phyloP scores from a whole-genome alignment of 495 filamentous ascomycete species.

The Tuber umbilicatum region DNA sequence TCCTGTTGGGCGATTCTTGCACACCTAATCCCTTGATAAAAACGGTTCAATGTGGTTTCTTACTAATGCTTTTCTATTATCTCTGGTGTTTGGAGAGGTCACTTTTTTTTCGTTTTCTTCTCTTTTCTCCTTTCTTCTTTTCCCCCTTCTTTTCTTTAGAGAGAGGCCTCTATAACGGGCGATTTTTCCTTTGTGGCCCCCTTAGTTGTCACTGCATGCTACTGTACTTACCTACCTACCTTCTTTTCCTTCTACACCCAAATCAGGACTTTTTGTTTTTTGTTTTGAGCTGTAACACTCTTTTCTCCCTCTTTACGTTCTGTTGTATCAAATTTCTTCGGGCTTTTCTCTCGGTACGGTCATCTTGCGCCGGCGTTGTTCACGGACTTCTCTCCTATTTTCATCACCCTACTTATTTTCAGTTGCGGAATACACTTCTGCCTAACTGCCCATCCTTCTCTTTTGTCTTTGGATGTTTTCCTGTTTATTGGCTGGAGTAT shows the following conservation, averaged over 20 bases:
- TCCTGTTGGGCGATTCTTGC: conserved; percentile 11
- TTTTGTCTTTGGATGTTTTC: background rate
- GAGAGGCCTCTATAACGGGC: background rate
- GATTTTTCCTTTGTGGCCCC: background rate
- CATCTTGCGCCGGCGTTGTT: background rate
- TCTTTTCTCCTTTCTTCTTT: background rate
- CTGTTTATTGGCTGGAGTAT: background rate
- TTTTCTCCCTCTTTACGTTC: background rate
- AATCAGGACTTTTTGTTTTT: background rate
- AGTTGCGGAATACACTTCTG: background rate
- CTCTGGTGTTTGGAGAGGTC: conserved; percentile 9
- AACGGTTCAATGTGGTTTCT: background rate
- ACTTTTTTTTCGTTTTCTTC: background rate
- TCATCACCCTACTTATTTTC: background rate
- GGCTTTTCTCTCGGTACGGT: background rate
- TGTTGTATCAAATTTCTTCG: background rate
- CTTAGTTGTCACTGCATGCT: background rate
- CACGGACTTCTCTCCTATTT: background rate
- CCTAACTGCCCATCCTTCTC: background rate
- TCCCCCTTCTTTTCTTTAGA: background rate
- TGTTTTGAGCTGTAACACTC: background rate
- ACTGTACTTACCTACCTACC: background rate
- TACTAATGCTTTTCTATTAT: background rate
- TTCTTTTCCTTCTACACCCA: background rate
- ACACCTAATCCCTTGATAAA: background rate